A percentile compares a stretch with the other conserved stretches of the same genome.
Evolutionary conservation across 495 filamentous ascomycete genomes (phyloP).

Genomic region (Usnea hakonensis): DNA sequence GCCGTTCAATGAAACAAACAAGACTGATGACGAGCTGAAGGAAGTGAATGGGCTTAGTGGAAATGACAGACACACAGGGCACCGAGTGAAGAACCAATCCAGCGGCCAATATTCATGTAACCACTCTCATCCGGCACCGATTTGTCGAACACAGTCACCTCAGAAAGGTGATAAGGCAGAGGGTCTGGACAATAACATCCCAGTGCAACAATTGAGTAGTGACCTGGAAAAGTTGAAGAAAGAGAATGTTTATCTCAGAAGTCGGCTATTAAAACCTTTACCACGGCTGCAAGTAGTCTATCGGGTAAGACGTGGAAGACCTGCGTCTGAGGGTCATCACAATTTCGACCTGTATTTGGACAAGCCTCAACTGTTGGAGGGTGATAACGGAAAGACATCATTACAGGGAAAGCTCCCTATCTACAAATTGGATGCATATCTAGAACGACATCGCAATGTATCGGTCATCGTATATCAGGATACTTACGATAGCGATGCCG

Average conservation of each 20-base stretch:
- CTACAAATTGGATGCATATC: slow-evolving; percentile 4
- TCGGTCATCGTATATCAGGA: not conserved
- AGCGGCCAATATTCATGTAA: too few relatives aligned
- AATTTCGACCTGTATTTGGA: too few relatives aligned
- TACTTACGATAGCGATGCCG: too few relatives aligned
- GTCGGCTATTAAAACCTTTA: not conserved
- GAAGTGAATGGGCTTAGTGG: too few relatives aligned
- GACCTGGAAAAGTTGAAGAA: not conserved
- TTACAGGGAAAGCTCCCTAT: slow-evolving; percentile 1
- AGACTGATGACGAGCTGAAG: too few relatives aligned
- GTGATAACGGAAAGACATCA: not conserved
- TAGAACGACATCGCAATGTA: not conserved
- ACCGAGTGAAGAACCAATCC: too few relatives aligned
- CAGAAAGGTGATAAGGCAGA: not conserved
- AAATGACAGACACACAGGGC: too few relatives aligned
- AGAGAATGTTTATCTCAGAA: not conserved
- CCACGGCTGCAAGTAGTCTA: not conserved
- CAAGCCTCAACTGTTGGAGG: not conserved
- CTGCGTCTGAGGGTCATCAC: too few relatives aligned
- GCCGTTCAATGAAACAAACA: too few relatives aligned
- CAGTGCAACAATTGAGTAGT: not conserved
- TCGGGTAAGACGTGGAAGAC: not conserved
- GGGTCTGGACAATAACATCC: not conserved
- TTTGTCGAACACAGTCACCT: too few relatives aligned
- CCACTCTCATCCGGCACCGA: too few relatives aligned